Conservation (phyloP, 2,329 filamentous ascomycete genomes). For the Fonsecaea pugnacius region DNA sequence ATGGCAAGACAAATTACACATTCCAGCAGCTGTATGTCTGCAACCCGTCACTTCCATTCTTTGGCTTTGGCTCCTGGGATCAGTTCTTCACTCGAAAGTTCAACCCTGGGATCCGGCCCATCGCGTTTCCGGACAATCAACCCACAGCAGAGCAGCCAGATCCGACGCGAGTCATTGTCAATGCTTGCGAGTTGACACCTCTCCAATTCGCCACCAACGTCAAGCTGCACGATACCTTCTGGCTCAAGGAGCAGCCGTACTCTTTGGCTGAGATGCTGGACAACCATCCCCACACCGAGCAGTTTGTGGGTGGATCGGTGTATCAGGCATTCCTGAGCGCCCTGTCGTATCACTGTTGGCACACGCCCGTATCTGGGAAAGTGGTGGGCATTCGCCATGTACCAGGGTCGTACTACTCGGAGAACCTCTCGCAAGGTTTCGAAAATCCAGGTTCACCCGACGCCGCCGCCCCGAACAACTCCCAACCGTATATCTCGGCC, state of each 20-base stretch:
- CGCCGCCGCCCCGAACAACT: constrained; percentile 42
- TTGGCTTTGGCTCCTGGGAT: constrained; percentile 72
- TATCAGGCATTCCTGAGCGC: constrained; percentile 73
- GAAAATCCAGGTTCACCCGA: constrained; percentile 43
- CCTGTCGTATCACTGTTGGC: constrained; percentile 73
- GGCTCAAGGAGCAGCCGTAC: constrained; percentile 71
- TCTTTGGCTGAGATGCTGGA: constrained; percentile 68
- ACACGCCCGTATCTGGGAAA: constrained; percentile 66
- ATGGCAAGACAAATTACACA: constrained; percentile 33
- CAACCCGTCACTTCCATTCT: constrained; percentile 39
- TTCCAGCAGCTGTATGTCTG: constrained; percentile 42
- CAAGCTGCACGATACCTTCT: constrained; percentile 65
- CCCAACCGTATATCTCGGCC: constrained; percentile 69
- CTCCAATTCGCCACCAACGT: constrained; percentile 59
- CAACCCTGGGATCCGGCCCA: constrained; percentile 59
- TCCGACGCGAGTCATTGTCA: constrained; percentile 61
- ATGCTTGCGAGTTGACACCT: constrained; percentile 67
- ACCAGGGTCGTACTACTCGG: constrained; percentile 69
- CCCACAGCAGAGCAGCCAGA: constrained; percentile 39
- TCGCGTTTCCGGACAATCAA: constrained; percentile 52
- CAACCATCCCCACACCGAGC: constrained; percentile 55
- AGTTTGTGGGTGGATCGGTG: constrained; percentile 67
- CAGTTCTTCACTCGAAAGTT: constrained; percentile 69
- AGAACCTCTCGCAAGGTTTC: constrained; percentile 58
- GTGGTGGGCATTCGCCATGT: constrained; percentile 60